Percentiles rank a stretch among this genome's conserved stretches.
Evolutionary conservation across 1,284 basidiomycete species (phyloP).

Genomic region (Clitocybe nebularis): DNA sequence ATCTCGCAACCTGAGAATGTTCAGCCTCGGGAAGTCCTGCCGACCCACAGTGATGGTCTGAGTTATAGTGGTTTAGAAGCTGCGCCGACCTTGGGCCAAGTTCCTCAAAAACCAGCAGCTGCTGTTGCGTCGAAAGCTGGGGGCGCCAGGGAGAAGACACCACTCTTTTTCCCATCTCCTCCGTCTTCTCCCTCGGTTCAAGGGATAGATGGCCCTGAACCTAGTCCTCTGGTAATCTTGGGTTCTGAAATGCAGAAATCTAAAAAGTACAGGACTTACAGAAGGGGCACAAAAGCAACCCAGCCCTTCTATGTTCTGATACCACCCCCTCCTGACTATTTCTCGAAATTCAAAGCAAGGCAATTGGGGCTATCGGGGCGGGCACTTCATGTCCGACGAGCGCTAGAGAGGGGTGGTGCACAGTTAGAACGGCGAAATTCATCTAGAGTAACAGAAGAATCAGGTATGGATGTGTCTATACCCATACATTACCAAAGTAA

Average conservation of each 20-base stretch:
- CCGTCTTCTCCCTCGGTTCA: neutral
- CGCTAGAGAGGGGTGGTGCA: conserved; percentile 1
- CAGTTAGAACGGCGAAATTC: conserved; percentile 5
- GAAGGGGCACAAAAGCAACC: neutral
- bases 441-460: conserved; percentile 10
- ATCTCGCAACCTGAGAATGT: too few relatives aligned
- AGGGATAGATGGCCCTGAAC: neutral
- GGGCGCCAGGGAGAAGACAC: neutral
- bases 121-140: neutral
- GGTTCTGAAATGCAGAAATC: neutral
- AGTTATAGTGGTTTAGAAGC: too few relatives aligned
- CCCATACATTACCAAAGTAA: conserved; percentile 13
- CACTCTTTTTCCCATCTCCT: conserved; percentile 5
- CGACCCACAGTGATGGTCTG: too few relatives aligned
- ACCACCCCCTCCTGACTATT: conserved; percentile 28
- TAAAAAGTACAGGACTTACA: neutral
- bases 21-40: too few relatives aligned
- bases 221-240: neutral
- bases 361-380: conserved; percentile 3
- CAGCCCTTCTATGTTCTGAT: conserved; percentile 25
- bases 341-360: conserved; percentile 19
- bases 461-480: conserved; percentile 19
- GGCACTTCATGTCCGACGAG: neutral
- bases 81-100: neutral
- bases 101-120: neutral